These are phyloP conservation scores for Fagus sylvatica DNA, from an alignment of 306 rosid species.

Conservation along the genomic window DNA sequence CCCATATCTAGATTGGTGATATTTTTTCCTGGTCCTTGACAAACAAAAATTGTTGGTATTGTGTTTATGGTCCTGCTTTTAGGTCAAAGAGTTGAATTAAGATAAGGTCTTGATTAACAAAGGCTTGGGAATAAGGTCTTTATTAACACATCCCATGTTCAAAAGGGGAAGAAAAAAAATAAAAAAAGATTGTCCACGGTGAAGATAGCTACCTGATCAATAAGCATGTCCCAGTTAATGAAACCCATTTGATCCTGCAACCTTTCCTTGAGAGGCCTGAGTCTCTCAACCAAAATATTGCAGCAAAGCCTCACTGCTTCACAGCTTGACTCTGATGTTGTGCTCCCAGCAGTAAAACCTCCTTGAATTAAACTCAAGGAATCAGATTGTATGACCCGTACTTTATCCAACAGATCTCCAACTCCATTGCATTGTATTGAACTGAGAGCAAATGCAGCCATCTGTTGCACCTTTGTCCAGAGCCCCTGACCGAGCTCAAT, in stretches of 20 bases:
- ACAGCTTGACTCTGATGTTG: constrained; percentile 93
- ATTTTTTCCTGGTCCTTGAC: no score
- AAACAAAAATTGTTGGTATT: background rate
- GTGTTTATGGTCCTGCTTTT: background rate
- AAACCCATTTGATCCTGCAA: constrained; percentile 58
- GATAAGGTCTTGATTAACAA: background rate
- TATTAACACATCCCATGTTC: background rate
- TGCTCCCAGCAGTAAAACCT: constrained; percentile 85
- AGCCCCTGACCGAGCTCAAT: constrained; percentile 97
- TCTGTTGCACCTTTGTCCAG: constrained; percentile 95
- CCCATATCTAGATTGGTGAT: background rate
- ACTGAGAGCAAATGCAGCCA: constrained; percentile 73
- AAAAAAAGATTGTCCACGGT: background rate
- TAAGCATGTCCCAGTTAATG: constrained; percentile 73
- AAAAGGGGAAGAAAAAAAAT: background rate
- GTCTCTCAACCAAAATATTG: constrained; percentile 73
- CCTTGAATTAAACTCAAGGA: constrained; percentile 83
- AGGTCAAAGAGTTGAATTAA: background rate
- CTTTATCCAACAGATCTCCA: constrained; percentile 49
- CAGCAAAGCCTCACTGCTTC: constrained; percentile 83
- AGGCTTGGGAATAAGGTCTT: background rate
- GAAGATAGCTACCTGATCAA: constrained; percentile 56
- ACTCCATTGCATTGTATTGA: constrained; percentile 54
- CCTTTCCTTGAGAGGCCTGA: constrained; percentile 57
- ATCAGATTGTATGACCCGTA: constrained; percentile 81